phyloP scores from a whole-genome alignment of 1,139 yeast genomes.

The Pichia sp. region DNA sequence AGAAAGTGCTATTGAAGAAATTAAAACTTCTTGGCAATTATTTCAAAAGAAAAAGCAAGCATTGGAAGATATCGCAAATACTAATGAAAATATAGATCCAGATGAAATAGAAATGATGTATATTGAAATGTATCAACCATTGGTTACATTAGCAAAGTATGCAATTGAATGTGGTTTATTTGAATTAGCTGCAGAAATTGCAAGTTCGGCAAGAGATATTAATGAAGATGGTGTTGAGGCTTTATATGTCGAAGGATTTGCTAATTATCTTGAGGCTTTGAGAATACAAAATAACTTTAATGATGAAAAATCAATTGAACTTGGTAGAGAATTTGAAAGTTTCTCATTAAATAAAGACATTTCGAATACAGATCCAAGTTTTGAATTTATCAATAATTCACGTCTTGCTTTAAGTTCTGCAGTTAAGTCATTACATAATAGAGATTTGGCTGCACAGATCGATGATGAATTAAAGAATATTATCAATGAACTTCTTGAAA shows the following conservation, averaged over 20 bases:
- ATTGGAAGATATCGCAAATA: constrained; percentile 42
- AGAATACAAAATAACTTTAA: constrained; percentile 28
- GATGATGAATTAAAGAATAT: constrained; percentile 53
- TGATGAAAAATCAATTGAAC: constrained; percentile 24
- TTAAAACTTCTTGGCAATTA: constrained; percentile 66
- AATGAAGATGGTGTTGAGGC: constrained; percentile 80
- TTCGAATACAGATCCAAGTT: constrained; percentile 29
- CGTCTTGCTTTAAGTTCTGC: constrained; percentile 53
- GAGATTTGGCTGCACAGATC: constrained; percentile 42
- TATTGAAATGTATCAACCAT: constrained; percentile 59
- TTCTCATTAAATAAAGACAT: constrained; percentile 31
- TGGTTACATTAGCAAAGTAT: constrained; percentile 63
- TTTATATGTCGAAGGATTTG: constrained; percentile 75
- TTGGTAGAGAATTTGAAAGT: constrained; percentile 46
- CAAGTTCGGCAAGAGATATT: constrained; percentile 59
- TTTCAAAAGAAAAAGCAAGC: constrained; percentile 46
- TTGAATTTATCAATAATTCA: constrained; percentile 38
- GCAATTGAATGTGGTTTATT: constrained; percentile 71
- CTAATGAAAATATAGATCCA: constrained; percentile 15
- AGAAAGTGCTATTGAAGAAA: constrained; percentile 67
- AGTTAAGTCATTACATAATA: constrained; percentile 38
- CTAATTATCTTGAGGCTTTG: constrained; percentile 56
- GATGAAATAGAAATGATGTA: constrained; percentile 38
- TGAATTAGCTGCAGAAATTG: constrained; percentile 56
- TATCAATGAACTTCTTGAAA: constrained; percentile 42